Conservation (phyloP, 495 filamentous ascomycete genomes). For the Cladorrhinum samala region DNA sequence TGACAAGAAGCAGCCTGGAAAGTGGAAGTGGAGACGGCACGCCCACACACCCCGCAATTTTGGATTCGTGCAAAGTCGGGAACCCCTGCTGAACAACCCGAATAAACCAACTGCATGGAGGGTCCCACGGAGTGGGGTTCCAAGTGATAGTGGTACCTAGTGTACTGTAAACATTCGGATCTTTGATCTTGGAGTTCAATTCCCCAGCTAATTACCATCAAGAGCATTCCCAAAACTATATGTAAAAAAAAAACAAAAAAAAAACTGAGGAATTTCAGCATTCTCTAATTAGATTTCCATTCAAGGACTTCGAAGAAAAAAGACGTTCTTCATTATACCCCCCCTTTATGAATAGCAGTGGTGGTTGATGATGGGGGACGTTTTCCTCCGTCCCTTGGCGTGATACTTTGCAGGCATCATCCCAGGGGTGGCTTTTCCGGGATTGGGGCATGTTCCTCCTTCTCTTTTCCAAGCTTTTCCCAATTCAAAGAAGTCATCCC, state of each 20-base stretch:
- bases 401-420: not conserved
- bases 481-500: not conserved
- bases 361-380: not conserved
- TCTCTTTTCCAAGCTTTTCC: not conserved
- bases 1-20: not conserved
- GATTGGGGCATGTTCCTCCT: not conserved
- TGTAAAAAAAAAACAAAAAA: not conserved
- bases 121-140: not conserved
- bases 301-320: not conserved
- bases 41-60: not conserved
- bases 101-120: not conserved
- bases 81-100: not conserved
- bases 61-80: not conserved
- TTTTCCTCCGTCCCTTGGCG: not conserved
- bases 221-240: too few species aligned
- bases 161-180: too few species aligned
- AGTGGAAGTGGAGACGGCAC: not conserved
- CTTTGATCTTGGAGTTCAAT: too few species aligned
- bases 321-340: not conserved
- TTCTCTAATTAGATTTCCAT: too few species aligned
- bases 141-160: too few species aligned
- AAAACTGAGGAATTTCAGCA: too few species aligned
- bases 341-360: too few species aligned
- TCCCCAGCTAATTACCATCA: too few species aligned
- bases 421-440: not conserved